A percentile compares a stretch with the other conserved stretches of the same genome.
Conservation (phyloP, 2,329 filamentous ascomycete genomes). For the Ascochyta fabae region DNA sequence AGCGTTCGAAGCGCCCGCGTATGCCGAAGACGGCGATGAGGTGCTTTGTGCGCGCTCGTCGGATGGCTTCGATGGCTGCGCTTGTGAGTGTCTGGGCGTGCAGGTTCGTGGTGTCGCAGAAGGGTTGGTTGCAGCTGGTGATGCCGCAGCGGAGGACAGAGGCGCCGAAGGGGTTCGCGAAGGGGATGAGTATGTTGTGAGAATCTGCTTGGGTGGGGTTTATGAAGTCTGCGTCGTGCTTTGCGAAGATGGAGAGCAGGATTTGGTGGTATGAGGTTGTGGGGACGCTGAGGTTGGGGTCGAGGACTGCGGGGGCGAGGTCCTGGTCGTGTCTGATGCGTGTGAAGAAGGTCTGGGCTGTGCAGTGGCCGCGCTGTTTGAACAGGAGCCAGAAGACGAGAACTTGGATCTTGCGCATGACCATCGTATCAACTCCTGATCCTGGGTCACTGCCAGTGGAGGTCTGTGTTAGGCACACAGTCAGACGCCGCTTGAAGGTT, state of each 20-base stretch:
- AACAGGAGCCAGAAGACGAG: conserved; percentile 45
- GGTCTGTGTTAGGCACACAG: conserved; percentile 4
- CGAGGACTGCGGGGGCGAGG: conserved; percentile 30
- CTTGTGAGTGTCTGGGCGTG: neutral
- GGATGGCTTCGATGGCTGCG: conserved; percentile 17
- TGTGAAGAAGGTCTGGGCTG: conserved; percentile 41
- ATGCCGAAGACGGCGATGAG: conserved; percentile 30
- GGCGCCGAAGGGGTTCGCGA: conserved; percentile 36
- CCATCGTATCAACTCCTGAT: conserved; percentile 2
- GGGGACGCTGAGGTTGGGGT: conserved; percentile 23
- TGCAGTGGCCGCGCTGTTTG: conserved; percentile 34
- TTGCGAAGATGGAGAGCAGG: conserved; percentile 39
- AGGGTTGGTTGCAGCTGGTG: conserved; percentile 23
- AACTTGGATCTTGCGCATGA: conserved; percentile 36
- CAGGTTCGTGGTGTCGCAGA: conserved; percentile 6
- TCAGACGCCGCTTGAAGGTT: conserved; percentile 23
- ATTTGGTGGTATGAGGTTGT: conserved; percentile 16
- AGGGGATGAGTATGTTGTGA: conserved; percentile 27
- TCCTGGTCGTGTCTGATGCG: conserved; percentile 26
- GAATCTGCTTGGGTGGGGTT: conserved; percentile 6
- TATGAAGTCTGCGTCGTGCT: conserved; percentile 14
- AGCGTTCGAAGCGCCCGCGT: conserved; percentile 25
- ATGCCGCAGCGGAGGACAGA: conserved; percentile 37
- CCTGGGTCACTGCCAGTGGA: neutral
- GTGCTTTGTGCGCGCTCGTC: conserved; percentile 29